Percentiles rank a stretch among this genome's conserved stretches.
phyloP scores from a whole-genome alignment of 768 basidiomycete species.

The Leccinum incarnatum region DNA sequence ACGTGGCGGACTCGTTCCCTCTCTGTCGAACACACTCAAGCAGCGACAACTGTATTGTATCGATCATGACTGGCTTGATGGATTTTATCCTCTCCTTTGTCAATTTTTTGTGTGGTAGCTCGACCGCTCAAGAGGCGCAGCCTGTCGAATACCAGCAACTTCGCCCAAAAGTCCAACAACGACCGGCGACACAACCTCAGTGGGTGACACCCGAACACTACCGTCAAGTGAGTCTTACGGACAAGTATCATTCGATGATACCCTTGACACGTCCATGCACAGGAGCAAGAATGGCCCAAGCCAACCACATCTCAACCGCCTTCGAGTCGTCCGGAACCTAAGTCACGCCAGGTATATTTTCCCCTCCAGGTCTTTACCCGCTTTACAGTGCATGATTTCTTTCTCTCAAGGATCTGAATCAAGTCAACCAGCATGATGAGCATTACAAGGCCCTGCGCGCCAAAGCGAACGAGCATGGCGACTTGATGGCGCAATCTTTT shows the following conservation, averaged over 20 bases:
- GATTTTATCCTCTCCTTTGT: slow-evolving; percentile 27
- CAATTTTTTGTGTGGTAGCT: slow-evolving; percentile 23
- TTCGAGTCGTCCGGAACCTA: slow-evolving; percentile 8
- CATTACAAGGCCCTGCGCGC: slow-evolving; percentile 70
- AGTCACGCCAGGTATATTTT: slow-evolving; percentile 17
- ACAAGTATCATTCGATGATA: not conserved
- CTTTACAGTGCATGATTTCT: not conserved
- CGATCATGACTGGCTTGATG: slow-evolving; percentile 23
- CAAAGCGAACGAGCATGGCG: slow-evolving; percentile 75
- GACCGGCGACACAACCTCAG: slow-evolving; percentile 1
- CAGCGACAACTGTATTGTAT: not conserved
- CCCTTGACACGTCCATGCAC: slow-evolving; percentile 2
- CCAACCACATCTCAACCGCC: slow-evolving; percentile 11
- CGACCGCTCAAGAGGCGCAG: slow-evolving; percentile 12
- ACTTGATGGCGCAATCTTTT: slow-evolving; percentile 70
- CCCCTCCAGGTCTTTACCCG: not conserved
- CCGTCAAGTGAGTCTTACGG: slow-evolving; percentile 16
- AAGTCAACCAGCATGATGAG: slow-evolving; percentile 64
- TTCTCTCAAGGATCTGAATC: slow-evolving; percentile 48
- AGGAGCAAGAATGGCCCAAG: slow-evolving; percentile 15
- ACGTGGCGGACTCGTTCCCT: not conserved
- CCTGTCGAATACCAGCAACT: slow-evolving; percentile 1
- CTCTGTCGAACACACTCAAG: not conserved
- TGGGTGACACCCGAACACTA: slow-evolving; percentile 1
- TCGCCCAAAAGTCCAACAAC: not conserved